Evolutionary conservation across 2,329 filamentous ascomycete genomes (phyloP).

Genomic region (Aspergillus sp.): DNA sequence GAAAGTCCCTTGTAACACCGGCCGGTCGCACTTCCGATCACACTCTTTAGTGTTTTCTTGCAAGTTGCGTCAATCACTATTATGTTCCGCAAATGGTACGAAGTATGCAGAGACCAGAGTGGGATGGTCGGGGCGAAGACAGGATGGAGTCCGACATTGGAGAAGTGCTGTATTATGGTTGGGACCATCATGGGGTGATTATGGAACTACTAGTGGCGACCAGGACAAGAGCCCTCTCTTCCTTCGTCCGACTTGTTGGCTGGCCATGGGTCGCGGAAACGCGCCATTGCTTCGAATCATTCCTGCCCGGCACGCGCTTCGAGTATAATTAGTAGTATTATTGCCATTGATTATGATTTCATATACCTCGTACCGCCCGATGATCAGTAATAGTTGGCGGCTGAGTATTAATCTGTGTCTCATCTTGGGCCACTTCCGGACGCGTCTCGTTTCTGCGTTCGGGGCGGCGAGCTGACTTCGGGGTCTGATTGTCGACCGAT

Average conservation of each 20-base stretch:
- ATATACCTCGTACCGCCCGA: conserved; percentile 6
- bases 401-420: conserved; percentile 1
- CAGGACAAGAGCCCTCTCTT: not conserved
- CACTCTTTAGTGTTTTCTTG: not conserved
- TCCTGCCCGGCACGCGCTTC: not conserved
- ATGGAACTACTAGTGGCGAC: not conserved
- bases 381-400: conserved; percentile 2
- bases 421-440: conserved; percentile 6
- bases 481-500: conserved; percentile 6
- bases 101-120: not conserved
- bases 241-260: not conserved
- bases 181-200: not conserved
- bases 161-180: not conserved
- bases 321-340: conserved; percentile 1
- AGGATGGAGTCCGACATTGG: not conserved
- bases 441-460: conserved; percentile 15
- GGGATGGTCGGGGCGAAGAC: not conserved
- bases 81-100: conserved; percentile 5
- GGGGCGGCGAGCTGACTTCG: conserved; percentile 3
- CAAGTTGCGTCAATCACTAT: conserved; percentile 2
- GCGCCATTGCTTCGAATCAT: conserved; percentile 2
- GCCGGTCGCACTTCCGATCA: not conserved
- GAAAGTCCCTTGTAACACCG: not conserved
- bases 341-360: conserved; percentile 3
- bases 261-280: conserved; percentile 1